Evolutionary conservation across 2,329 filamentous ascomycete genomes (phyloP).

Genomic region (Fusarium sp.): DNA sequence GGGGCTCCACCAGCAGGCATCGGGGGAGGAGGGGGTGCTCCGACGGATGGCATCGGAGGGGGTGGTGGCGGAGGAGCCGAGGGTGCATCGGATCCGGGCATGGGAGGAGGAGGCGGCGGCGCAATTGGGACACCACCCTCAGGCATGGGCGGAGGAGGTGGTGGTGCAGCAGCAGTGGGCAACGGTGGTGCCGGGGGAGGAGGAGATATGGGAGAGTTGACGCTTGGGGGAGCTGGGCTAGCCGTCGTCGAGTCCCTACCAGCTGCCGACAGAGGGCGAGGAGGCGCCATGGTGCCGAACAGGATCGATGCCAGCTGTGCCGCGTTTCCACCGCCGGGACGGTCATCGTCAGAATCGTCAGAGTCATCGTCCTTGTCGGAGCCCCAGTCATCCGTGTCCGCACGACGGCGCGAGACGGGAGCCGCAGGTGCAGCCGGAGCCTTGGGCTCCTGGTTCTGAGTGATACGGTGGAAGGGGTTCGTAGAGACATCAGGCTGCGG

Average conservation of each 20-base stretch:
- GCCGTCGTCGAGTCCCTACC: slow-evolving; percentile 71
- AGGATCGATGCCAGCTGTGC: slow-evolving; percentile 94
- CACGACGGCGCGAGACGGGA: slow-evolving; percentile 65
- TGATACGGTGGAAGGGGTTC: slow-evolving; percentile 94
- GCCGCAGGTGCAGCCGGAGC: slow-evolving; percentile 61
- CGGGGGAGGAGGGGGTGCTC: slow-evolving; percentile 57
- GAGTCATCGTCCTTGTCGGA: slow-evolving; percentile 73
- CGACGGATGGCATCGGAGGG: slow-evolving; percentile 49
- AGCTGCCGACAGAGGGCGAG: slow-evolving; percentile 85
- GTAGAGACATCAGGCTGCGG: slow-evolving; percentile 73
- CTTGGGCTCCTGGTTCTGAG: slow-evolving; percentile 74
- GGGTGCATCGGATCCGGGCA: slow-evolving; percentile 49
- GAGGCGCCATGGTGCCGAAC: slow-evolving; percentile 96
- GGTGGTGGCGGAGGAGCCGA: slow-evolving; percentile 58
- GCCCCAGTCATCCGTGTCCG: slow-evolving; percentile 81
- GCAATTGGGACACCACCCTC: slow-evolving; percentile 41
- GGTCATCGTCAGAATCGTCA: slow-evolving; percentile 73
- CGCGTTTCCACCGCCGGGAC: slow-evolving; percentile 83
- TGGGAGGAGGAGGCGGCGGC: slow-evolving; percentile 51
- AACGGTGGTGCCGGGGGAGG: slow-evolving; percentile 52
- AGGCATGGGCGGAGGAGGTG: slow-evolving; percentile 46
- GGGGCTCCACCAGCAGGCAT: slow-evolving; percentile 47
- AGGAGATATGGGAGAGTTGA: slow-evolving; percentile 55
- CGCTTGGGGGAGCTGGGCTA: slow-evolving; percentile 53
- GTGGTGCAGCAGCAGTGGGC: slow-evolving; percentile 46